Evolutionary conservation across 2,329 filamentous ascomycete species (phyloP).

Genomic region (Fusarium sp.): DNA sequence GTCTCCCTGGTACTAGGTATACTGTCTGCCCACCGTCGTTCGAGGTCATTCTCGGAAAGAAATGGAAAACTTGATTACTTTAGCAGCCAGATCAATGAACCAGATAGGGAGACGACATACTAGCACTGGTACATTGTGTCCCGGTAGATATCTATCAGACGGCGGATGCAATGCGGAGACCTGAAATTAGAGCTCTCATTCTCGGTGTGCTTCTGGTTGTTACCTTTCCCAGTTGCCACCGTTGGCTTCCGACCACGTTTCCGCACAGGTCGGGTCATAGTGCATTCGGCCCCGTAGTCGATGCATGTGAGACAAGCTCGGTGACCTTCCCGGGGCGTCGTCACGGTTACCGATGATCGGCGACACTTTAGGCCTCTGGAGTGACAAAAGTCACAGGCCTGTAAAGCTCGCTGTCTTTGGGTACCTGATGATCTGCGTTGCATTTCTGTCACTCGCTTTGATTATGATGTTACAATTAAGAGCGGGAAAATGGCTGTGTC

Average conservation of each 20-base stretch:
- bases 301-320: neutral
- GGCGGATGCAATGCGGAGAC: neutral
- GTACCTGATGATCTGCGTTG: neutral
- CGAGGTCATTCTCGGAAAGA: neutral
- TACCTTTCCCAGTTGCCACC: neutral
- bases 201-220: fast-evolving
- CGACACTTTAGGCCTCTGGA: neutral
- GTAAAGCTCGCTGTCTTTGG: neutral
- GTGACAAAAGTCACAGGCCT: conserved; percentile 3
- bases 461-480: neutral
- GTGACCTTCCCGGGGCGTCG: too few relatives aligned
- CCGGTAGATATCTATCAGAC: neutral
- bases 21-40: neutral
- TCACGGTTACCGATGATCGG: neutral
- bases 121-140: conserved; percentile 5
- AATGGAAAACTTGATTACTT: neutral
- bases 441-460: neutral
- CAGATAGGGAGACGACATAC: neutral
- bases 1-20: neutral
- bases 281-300: neutral
- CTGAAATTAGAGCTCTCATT: neutral
- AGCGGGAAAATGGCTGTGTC: neutral
- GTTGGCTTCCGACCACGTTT: neutral
- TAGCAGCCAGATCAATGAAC: fast-evolving
- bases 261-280: neutral